A percentile compares a stretch with the other conserved stretches of the same genome.
Evolutionary conservation across 2,329 filamentous ascomycete species (phyloP).

Genomic region (Xylaria arbuscula): DNA sequence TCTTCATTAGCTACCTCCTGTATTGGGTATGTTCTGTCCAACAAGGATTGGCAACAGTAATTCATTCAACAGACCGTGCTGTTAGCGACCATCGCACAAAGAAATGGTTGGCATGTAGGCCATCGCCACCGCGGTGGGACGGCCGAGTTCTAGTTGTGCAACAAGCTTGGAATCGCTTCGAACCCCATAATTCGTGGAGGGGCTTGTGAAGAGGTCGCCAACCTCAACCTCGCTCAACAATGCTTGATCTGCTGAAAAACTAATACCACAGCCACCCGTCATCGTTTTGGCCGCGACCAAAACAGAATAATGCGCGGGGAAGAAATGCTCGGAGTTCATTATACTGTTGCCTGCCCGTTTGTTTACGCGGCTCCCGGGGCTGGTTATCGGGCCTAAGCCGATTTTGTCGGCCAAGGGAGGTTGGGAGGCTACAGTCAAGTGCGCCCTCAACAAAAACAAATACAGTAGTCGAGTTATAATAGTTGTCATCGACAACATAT

Average conservation of each 20-base stretch:
- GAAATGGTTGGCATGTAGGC: constrained; percentile 42
- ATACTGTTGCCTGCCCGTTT: constrained; percentile 27
- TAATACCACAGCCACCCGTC: constrained; percentile 35
- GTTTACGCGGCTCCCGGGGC: constrained; percentile 36
- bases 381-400: constrained; percentile 26
- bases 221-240: constrained; percentile 29
- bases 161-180: constrained; percentile 27
- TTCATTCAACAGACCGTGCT: constrained; percentile 17
- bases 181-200: constrained; percentile 40
- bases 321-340: constrained; percentile 16
- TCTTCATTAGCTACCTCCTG: constrained; percentile 31
- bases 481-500: constrained; percentile 13
- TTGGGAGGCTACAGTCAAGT: constrained; percentile 14
- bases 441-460: background rate
- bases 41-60: constrained; percentile 23
- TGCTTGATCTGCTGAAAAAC: constrained; percentile 41
- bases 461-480: background rate
- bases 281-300: constrained; percentile 16
- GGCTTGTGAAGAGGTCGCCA: constrained; percentile 31
- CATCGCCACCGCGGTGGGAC: constrained; percentile 35
- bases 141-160: constrained; percentile 6
- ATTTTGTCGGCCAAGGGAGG: constrained; percentile 31
- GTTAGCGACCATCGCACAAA: constrained; percentile 4
- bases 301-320: constrained; percentile 23
- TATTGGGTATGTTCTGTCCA: constrained; percentile 19